A percentile compares a stretch with the other conserved stretches of the same genome.
Evolutionary conservation across 192 early-diverging fungal species (phyloP).

Genomic region (Entophlyctis helioformis): DNA sequence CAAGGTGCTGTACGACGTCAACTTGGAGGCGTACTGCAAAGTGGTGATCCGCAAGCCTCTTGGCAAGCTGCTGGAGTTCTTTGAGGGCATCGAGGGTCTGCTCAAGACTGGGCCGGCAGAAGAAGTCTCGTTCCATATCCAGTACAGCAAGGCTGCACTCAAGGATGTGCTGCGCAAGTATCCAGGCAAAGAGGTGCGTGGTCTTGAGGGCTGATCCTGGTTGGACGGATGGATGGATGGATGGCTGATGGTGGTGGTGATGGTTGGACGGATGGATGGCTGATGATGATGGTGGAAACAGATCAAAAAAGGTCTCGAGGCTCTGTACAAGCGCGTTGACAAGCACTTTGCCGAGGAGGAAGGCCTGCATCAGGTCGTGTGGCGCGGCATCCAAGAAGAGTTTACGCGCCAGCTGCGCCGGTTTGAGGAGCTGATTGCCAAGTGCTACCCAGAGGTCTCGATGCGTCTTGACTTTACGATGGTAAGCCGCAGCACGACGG

Average conservation of each 20-base stretch:
- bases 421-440: slow-evolving; percentile 68
- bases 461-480: slow-evolving; percentile 79
- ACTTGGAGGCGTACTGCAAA: slow-evolving; percentile 72
- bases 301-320: slow-evolving; percentile 68
- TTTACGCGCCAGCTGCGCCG: slow-evolving; percentile 64
- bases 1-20: slow-evolving; percentile 66
- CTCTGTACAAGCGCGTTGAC: slow-evolving; percentile 81
- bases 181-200: slow-evolving; percentile 75
- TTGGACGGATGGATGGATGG: slow-evolving; percentile 24
- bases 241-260: too few species aligned
- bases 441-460: slow-evolving; percentile 77
- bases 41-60: slow-evolving; percentile 82
- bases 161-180: slow-evolving; percentile 77
- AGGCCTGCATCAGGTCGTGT: slow-evolving; percentile 73
- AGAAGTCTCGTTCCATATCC: slow-evolving; percentile 70
- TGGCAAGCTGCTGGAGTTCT: slow-evolving; percentile 86
- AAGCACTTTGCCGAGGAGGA: slow-evolving; percentile 84
- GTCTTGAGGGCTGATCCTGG: slow-evolving; percentile 12
- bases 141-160: slow-evolving; percentile 71
- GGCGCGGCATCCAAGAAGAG: slow-evolving; percentile 84
- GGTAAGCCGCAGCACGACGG: too few species aligned
- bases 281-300: slow-evolving; percentile 13
- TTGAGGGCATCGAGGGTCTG: slow-evolving; percentile 85
- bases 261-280: not conserved
- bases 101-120: slow-evolving; percentile 64